These are phyloP conservation scores for Penicillium chermesinum DNA, from an alignment of 495 filamentous ascomycete species.

Conservation along the genomic window DNA sequence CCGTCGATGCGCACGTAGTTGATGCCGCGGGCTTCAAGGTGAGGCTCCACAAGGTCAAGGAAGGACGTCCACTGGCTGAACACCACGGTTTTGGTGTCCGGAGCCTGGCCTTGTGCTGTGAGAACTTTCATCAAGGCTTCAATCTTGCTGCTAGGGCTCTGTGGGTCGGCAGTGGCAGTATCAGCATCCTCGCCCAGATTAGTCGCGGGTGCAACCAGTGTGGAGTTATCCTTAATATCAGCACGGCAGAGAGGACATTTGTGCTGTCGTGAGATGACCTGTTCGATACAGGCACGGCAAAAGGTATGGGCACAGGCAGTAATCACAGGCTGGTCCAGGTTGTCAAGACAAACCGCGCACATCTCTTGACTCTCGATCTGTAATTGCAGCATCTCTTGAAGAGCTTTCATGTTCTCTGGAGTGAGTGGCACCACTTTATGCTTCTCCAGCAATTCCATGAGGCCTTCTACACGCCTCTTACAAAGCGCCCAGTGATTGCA, in stretches of 20 bases:
- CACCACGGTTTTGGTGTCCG: constrained; percentile 74
- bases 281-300: constrained; percentile 68
- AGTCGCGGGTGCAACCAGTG: constrained; percentile 61
- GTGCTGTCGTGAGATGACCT: constrained; percentile 71
- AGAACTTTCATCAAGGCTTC: constrained; percentile 77
- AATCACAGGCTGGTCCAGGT: constrained; percentile 70
- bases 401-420: constrained; percentile 62
- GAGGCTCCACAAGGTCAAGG: constrained; percentile 68
- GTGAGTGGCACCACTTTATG: constrained; percentile 65
- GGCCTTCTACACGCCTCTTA: constrained; percentile 63
- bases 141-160: constrained; percentile 75
- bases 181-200: constrained; percentile 46
- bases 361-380: constrained; percentile 78
- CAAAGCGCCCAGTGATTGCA: constrained; percentile 87
- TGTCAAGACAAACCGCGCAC: constrained; percentile 78
- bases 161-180: constrained; percentile 49
- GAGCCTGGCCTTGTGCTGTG: constrained; percentile 60
- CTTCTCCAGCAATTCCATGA: constrained; percentile 62
- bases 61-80: constrained; percentile 96
- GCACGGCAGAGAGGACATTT: constrained; percentile 89
- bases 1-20: constrained; percentile 78
- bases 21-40: constrained; percentile 58
- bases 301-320: constrained; percentile 86
- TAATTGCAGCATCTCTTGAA: constrained; percentile 74
- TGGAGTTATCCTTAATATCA: constrained; percentile 52